phyloP scores from a whole-genome alignment of 73 alveolate species.

The Blepharisma japonicum region DNA sequence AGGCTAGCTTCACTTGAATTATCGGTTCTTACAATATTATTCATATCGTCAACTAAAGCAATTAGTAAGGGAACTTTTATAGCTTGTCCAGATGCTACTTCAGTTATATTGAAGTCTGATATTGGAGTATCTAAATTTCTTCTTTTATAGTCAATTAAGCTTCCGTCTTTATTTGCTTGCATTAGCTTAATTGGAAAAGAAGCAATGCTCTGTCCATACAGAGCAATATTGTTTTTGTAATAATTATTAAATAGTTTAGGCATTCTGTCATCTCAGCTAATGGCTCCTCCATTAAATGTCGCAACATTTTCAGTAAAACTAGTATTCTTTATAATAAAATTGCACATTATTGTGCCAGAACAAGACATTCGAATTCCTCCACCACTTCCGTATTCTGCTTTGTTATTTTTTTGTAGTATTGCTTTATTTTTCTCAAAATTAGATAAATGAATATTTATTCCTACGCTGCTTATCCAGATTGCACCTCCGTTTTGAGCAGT shows the following conservation, averaged over 20 bases:
- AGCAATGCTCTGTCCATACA: not conserved
- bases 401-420: too few species aligned
- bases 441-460: too few species aligned
- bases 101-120: not conserved
- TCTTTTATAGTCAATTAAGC: too few species aligned
- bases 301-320: not conserved
- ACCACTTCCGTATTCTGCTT: too few species aligned
- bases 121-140: too few species aligned
- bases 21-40: conserved; percentile 6
- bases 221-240: not conserved
- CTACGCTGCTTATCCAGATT: too few species aligned
- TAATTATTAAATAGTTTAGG: not conserved
- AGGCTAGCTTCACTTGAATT: not conserved
- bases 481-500: too few species aligned
- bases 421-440: too few species aligned
- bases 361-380: too few species aligned
- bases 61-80: not conserved
- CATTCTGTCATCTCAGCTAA: not conserved
- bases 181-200: not conserved
- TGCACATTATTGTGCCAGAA: not conserved
- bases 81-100: conserved; percentile 2
- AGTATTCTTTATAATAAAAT: not conserved
- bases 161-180: not conserved
- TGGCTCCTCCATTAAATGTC: conserved; percentile 8
- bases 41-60: not conserved